These are phyloP conservation scores for Nitzschia putrida DNA, from an alignment of 108 stramenopile species.

Conservation along the genomic window DNA sequence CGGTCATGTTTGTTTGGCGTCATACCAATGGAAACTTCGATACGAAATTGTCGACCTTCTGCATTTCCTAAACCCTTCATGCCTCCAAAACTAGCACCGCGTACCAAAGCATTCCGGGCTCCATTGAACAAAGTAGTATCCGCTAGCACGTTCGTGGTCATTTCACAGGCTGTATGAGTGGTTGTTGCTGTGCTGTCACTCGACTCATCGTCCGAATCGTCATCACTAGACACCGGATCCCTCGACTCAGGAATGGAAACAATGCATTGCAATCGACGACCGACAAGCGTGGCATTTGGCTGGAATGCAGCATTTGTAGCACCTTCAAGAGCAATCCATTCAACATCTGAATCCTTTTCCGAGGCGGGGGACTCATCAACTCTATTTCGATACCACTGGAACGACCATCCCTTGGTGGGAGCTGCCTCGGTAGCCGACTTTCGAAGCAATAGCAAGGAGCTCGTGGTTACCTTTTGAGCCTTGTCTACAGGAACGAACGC, in stretches of 20 bases:
- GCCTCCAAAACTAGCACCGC: constrained; percentile 54
- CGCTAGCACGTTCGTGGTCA: constrained; percentile 35
- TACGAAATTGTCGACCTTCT: constrained; percentile 28
- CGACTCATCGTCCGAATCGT: constrained; percentile 28
- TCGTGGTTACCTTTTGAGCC: constrained; percentile 31
- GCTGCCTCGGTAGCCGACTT: constrained; percentile 36
- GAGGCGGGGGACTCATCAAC: constrained; percentile 5
- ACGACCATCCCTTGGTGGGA: constrained; percentile 23
- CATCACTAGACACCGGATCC: background rate
- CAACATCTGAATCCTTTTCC: background rate
- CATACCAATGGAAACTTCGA: constrained; percentile 33
- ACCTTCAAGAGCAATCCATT: constrained; percentile 56
- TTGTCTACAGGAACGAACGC: constrained; percentile 22
- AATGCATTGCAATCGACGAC: constrained; percentile 53
- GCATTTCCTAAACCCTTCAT: constrained; percentile 44
- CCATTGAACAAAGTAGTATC: constrained; percentile 56
- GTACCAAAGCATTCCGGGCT: constrained; percentile 47
- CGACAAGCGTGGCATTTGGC: constrained; percentile 62
- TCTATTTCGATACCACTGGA: constrained; percentile 68
- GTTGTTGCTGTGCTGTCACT: constrained; percentile 9
- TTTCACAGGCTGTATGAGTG: constrained; percentile 12
- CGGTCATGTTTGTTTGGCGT: constrained; percentile 4
- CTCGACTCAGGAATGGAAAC: constrained; percentile 20
- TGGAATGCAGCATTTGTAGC: constrained; percentile 63
- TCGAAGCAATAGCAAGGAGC: constrained; percentile 40